These are phyloP conservation scores for Mariannaea sp. DNA, from an alignment of 2,329 filamentous ascomycete species.

Conservation along the genomic window DNA sequence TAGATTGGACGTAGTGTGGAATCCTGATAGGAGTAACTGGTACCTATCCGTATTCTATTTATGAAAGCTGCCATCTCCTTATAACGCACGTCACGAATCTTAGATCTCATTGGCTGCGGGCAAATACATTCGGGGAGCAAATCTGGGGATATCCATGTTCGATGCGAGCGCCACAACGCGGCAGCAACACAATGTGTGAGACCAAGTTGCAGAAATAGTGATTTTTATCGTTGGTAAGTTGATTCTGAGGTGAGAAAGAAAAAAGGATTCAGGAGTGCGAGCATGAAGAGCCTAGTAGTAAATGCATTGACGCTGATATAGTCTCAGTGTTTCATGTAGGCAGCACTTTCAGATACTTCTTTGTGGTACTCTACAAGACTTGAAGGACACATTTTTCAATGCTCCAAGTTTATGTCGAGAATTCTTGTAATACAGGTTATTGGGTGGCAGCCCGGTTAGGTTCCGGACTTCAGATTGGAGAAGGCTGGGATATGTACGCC, in stretches of 20 bases:
- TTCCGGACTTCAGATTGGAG: not conserved
- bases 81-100: slow-evolving; percentile 7
- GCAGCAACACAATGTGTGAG: slow-evolving; percentile 8
- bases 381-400: too few species aligned
- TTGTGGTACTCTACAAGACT: too few species aligned
- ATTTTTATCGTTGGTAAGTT: not conserved
- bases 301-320: too few species aligned
- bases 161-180: not conserved
- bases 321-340: too few species aligned
- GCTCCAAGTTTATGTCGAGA: too few species aligned
- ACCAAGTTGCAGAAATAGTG: slow-evolving; percentile 2
- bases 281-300: not conserved
- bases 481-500: not conserved
- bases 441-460: not conserved
- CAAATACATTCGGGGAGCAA: slow-evolving; percentile 8
- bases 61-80: slow-evolving; percentile 3
- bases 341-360: too few species aligned
- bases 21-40: not conserved
- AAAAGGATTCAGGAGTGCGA: slow-evolving; percentile 1
- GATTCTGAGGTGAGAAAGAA: not conserved
- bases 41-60: slow-evolving; percentile 10
- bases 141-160: slow-evolving; percentile 17
- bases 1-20: not conserved
- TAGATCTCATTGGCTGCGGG: slow-evolving; percentile 20
- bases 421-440: too few species aligned